phyloP scores from a whole-genome alignment of 768 basidiomycete species.

The Phlebiopsis gigantea region DNA sequence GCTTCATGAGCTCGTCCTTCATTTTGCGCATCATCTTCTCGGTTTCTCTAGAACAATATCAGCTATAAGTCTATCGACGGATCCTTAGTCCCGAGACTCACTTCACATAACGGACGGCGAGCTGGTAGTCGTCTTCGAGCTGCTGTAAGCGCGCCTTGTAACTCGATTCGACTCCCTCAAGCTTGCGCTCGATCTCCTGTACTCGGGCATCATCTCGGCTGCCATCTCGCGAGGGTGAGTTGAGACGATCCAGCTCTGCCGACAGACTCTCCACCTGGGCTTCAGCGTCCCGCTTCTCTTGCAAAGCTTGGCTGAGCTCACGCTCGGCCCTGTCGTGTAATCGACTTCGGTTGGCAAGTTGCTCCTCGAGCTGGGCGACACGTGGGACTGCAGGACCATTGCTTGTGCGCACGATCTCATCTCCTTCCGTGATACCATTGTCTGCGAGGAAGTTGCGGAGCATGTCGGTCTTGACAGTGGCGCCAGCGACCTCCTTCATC shows the following conservation, averaged over 20 bases:
- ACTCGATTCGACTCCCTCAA: constrained; percentile 71
- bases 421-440: constrained; percentile 79
- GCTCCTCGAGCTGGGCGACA: constrained; percentile 73
- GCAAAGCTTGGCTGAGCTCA: constrained; percentile 61
- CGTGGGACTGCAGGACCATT: constrained; percentile 33
- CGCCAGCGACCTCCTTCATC: constrained; percentile 59
- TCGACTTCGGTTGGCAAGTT: constrained; percentile 67
- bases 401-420: constrained; percentile 47
- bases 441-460: constrained; percentile 85
- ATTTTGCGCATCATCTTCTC: constrained; percentile 97
- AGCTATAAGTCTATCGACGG: constrained; percentile 6
- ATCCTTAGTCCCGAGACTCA: constrained; percentile 35
- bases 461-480: constrained; percentile 68
- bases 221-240: constrained; percentile 38
- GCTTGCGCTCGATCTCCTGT: constrained; percentile 68
- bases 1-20: constrained; percentile 91
- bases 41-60: constrained; percentile 61
- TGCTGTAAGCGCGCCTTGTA: constrained; percentile 81
- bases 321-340: constrained; percentile 71
- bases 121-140: constrained; percentile 93
- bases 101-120: constrained; percentile 98
- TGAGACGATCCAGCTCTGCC: constrained; percentile 60
- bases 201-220: constrained; percentile 43
- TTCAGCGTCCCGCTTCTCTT: constrained; percentile 72
- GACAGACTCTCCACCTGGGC: constrained; percentile 60